phyloP scores from a whole-genome alignment of 306 rosid species.

The Begonia fuchsioides region DNA sequence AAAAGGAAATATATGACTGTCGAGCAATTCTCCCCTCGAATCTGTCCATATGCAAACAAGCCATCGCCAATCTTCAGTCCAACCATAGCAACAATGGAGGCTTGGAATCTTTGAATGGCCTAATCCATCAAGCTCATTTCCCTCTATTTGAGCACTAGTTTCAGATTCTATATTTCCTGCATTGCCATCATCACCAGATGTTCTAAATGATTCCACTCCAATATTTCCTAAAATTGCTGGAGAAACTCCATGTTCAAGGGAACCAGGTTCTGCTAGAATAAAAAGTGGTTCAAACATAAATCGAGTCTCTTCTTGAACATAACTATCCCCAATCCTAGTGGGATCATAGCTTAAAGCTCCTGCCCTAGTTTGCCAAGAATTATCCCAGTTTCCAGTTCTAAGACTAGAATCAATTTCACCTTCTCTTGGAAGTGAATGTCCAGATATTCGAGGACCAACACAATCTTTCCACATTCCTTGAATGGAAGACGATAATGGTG shows the following conservation, averaged over 20 bases:
- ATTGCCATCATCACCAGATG: constrained; percentile 61
- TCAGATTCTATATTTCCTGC: constrained; percentile 60
- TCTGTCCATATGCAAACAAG: constrained; percentile 97
- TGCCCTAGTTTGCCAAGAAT: constrained; percentile 80
- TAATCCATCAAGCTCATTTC: constrained; percentile 44
- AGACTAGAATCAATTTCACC: constrained; percentile 92
- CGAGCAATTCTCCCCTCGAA: constrained; percentile 91
- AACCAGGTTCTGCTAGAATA: constrained; percentile 91
- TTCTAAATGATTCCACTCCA: constrained; percentile 57
- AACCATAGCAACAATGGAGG: constrained; percentile 95
- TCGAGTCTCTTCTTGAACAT: constrained; percentile 55
- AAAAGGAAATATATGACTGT: constrained; percentile 81
- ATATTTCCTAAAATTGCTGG: constrained; percentile 37
- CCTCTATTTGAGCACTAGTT: constrained; percentile 55
- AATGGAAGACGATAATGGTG: constrained; percentile 74
- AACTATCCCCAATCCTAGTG: constrained; percentile 57
- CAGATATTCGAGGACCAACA: constrained; percentile 70
- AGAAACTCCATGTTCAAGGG: constrained; percentile 68
- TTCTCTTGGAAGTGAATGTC: constrained; percentile 88
- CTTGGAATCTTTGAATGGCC: constrained; percentile 54
- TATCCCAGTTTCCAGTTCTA: constrained; percentile 81
- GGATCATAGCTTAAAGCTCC: constrained; percentile 70
- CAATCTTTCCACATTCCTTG: constrained; percentile 94
- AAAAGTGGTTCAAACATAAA: constrained; percentile 97
- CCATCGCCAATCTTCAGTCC: constrained; percentile 99